Percentiles rank a stretch among this genome's conserved stretches.
Conservation (phyloP, 2,329 filamentous ascomycete species). For the Aspergillus floridensis region DNA sequence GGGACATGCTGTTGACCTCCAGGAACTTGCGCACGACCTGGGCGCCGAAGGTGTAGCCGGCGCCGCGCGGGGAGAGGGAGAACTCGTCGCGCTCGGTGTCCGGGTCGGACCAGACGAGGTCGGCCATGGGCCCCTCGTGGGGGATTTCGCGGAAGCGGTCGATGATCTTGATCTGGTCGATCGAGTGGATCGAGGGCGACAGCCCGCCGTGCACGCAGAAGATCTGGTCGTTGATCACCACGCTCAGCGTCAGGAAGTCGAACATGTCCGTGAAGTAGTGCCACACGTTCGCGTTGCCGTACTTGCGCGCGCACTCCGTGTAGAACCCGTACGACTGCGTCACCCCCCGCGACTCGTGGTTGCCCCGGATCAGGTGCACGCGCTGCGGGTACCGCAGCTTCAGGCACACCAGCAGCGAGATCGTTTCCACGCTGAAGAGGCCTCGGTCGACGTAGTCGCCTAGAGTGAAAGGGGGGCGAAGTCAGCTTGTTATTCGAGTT, state of each 20-base stretch:
- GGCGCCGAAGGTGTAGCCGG: constrained; percentile 94
- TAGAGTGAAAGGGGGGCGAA: constrained; percentile 34
- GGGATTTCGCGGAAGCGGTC: constrained; percentile 98
- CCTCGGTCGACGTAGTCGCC: constrained; percentile 98
- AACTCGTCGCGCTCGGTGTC: constrained; percentile 98
- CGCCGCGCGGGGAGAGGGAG: constrained; percentile 85
- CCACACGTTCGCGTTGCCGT: constrained; percentile 98
- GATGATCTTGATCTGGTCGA: constrained; percentile 99
- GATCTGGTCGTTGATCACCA: constrained; percentile 98
- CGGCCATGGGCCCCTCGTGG: constrained; percentile 99
- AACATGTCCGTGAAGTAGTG: constrained; percentile 99
- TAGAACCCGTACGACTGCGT: constrained; percentile 99
- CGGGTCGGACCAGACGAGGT: constrained; percentile 96
- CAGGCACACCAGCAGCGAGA: constrained; percentile 93
- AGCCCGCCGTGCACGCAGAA: constrained; percentile 97
- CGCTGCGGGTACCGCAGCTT: constrained; percentile 95
- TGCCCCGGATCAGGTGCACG: constrained; percentile 93
- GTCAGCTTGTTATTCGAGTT: neutral
- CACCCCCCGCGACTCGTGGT: constrained; percentile 95
- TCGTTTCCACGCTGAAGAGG: constrained; percentile 98
- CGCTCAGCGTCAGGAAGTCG: constrained; percentile 92
- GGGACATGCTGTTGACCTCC: constrained; percentile 94
- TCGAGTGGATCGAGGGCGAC: constrained; percentile 89
- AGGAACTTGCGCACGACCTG: constrained; percentile 98
- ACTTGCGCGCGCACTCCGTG: constrained; percentile 95